Percentiles rank a stretch among this genome's conserved stretches.
phyloP scores from a whole-genome alignment of 371 early-diverging fungal genomes.

The Mucor piriformis region DNA sequence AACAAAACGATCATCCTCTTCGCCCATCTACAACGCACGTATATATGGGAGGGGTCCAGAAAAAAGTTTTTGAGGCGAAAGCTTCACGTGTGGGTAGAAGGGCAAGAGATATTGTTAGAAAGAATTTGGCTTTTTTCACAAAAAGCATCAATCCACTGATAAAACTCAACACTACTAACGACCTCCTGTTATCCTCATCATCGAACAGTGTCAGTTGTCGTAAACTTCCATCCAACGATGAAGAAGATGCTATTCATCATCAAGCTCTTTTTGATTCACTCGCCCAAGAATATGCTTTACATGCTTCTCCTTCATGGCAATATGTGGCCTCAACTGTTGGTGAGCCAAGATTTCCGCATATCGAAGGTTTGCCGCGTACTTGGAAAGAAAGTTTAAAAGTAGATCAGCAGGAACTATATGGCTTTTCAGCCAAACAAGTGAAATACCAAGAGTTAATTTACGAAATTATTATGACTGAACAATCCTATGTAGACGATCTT shows the following conservation, averaged over 20 bases:
- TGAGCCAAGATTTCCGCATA: slow-evolving; percentile 9
- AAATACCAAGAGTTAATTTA: slow-evolving; percentile 70
- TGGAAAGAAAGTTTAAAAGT: slow-evolving; percentile 28
- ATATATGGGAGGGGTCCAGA: slow-evolving; percentile 15
- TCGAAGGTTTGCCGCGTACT: slow-evolving; percentile 16
- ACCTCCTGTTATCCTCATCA: neutral
- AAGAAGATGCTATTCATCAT: slow-evolving; percentile 15
- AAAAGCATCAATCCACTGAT: slow-evolving; percentile 15
- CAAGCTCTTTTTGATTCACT: slow-evolving; percentile 2
- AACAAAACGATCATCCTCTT: slow-evolving; percentile 7
- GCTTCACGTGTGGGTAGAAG: slow-evolving; percentile 21
- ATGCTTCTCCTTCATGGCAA: slow-evolving; percentile 19
- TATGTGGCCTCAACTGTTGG: slow-evolving; percentile 11
- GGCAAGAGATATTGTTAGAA: slow-evolving; percentile 21
- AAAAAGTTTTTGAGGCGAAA: slow-evolving; percentile 13
- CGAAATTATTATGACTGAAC: slow-evolving; percentile 68
- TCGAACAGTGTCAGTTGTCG: neutral
- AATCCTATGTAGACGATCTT: slow-evolving; percentile 64
- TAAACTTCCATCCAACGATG: slow-evolving; percentile 8
- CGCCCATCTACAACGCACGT: slow-evolving; percentile 10
- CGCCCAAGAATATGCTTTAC: slow-evolving; percentile 9
- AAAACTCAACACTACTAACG: slow-evolving; percentile 10
- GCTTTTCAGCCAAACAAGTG: slow-evolving; percentile 27
- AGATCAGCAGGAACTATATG: neutral
- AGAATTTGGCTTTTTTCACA: slow-evolving; percentile 22